A percentile compares a stretch with the other conserved stretches of the same genome.
phyloP scores from a whole-genome alignment of 192 early-diverging fungal genomes.

The Coemansia furcata region DNA sequence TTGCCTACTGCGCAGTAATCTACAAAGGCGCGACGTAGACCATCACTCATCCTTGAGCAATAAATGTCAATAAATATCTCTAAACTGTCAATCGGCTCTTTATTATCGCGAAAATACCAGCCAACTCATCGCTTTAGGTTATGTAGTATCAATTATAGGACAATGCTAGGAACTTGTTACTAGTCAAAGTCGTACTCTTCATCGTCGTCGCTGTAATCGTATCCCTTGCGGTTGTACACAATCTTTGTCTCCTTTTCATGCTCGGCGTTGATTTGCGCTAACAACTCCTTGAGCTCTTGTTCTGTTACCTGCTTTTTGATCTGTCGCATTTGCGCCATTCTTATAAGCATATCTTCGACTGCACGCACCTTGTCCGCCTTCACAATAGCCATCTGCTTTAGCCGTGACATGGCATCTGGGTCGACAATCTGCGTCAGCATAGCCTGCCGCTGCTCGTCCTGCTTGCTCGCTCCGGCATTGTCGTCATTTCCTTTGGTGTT shows the following conservation, averaged over 20 bases:
- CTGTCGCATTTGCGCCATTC: conserved; percentile 85
- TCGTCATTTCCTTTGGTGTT: background rate
- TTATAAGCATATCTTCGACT: conserved; percentile 86
- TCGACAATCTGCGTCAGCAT: conserved; percentile 84
- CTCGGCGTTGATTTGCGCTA: conserved; percentile 76
- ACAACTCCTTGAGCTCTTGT: conserved; percentile 78
- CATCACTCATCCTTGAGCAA: conserved; percentile 19
- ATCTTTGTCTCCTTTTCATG: conserved; percentile 28
- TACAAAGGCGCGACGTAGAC: conserved; percentile 24
- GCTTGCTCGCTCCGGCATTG: conserved; percentile 49
- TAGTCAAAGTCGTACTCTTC: conserved; percentile 35
- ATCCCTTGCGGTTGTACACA: conserved; percentile 21
- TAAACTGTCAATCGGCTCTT: background rate
- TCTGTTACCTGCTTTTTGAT: conserved; percentile 81
- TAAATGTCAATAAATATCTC: background rate
- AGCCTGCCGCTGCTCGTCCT: conserved; percentile 78
- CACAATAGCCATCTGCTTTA: conserved; percentile 89
- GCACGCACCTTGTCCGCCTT: conserved; percentile 71
- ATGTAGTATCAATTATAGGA: background rate
- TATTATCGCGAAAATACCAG: background rate
- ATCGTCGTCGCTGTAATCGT: conserved; percentile 15
- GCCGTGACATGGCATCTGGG: conserved; percentile 74
- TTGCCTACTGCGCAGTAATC: conserved; percentile 22
- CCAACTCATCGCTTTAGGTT: background rate
- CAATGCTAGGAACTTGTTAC: background rate